Evolutionary conservation across 169 alveolate species (phyloP).

Genomic region (Eimeria nieschulzi): DNA sequence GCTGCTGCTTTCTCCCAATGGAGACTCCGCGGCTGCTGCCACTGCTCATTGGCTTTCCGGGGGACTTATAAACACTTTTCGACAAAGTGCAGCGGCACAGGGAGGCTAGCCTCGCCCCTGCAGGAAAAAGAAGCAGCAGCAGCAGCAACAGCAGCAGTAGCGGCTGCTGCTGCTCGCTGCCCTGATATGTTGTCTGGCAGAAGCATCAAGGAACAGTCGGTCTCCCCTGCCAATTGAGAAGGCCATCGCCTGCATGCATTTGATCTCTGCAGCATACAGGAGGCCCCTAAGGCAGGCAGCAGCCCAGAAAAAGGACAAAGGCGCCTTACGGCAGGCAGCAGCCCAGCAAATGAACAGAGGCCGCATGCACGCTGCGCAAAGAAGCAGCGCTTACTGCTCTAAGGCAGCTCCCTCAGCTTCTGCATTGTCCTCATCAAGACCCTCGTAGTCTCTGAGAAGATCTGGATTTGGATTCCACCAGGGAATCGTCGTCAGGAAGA

Average conservation of each 20-base stretch:
- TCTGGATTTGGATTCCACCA: slow-evolving; percentile 71
- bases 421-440: not conserved
- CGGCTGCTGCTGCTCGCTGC: not conserved
- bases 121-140: not conserved
- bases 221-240: no score
- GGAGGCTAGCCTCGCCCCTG: not conserved
- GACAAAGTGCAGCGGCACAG: not conserved
- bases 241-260: no score
- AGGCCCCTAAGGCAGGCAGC: no score
- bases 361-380: not conserved
- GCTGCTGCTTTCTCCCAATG: not conserved
- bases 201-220: no score
- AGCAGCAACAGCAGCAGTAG: not conserved
- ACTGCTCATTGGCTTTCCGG: not conserved
- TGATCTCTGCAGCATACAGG: no score
- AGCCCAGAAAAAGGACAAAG: no score
- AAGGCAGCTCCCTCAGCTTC: slow-evolving; percentile 7
- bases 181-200: not conserved
- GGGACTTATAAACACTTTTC: not conserved
- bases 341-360: not conserved
- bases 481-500: slow-evolving; percentile 50
- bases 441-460: slow-evolving; percentile 8
- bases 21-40: not conserved
- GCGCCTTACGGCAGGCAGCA: not conserved
- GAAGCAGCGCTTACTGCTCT: not conserved